Conservation (phyloP, 345 rosid genomes). For the Durio zibethinus region DNA sequence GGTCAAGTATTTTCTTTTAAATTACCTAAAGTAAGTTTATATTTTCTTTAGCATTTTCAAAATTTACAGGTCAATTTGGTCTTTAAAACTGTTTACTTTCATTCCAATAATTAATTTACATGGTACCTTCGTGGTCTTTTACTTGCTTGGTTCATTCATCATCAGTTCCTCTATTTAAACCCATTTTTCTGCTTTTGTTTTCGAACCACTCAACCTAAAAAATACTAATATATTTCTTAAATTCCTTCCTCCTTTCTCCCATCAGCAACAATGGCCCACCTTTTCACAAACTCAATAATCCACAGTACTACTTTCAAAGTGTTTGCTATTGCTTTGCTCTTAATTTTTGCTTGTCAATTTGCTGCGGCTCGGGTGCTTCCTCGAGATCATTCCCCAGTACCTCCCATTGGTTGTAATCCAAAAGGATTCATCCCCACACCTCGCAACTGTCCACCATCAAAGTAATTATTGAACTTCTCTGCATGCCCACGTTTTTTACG, state of each 20-base stretch:
- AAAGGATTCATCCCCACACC: background rate
- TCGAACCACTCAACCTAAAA: background rate
- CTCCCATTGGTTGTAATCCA: background rate
- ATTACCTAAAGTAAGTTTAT: too few relatives aligned
- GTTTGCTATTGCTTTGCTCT: background rate
- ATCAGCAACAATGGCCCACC: background rate
- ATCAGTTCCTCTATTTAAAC: background rate
- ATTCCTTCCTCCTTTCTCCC: background rate
- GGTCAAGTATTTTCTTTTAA: too few relatives aligned
- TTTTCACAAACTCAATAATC: background rate
- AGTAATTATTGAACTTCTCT: background rate
- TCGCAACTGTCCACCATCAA: background rate
- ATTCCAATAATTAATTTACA: too few relatives aligned
- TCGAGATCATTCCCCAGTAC: background rate
- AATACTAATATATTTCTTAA: background rate
- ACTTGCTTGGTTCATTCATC: background rate
- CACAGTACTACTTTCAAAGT: background rate
- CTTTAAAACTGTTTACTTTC: too few relatives aligned
- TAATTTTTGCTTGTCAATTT: background rate
- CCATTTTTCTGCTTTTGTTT: background rate
- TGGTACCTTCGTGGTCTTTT: too few relatives aligned
- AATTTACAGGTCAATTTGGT: too few relatives aligned
- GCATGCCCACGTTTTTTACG: background rate
- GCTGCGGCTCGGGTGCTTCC: background rate
- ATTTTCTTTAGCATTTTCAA: too few relatives aligned